These are phyloP conservation scores for Boechera retrofracta DNA, from an alignment of 345 rosid species.

Conservation along the genomic window DNA sequence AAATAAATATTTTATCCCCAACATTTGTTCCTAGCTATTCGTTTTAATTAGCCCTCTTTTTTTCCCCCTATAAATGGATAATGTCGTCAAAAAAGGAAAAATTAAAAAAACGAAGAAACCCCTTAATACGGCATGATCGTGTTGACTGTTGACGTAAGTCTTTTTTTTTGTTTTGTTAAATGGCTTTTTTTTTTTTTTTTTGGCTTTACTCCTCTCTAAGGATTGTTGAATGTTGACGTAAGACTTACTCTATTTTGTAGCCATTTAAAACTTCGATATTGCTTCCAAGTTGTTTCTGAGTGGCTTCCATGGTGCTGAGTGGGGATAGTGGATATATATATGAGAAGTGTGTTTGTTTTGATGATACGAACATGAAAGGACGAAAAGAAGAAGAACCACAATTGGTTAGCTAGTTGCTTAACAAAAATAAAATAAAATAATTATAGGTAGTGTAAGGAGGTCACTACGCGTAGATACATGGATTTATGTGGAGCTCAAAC, in stretches of 20 bases:
- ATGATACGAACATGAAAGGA: not conserved
- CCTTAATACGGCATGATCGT: not conserved
- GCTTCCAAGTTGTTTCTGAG: not conserved
- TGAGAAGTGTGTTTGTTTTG: not conserved
- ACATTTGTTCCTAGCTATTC: too few relatives aligned
- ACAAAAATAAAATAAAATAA: too few relatives aligned
- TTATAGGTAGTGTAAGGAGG: slow-evolving; percentile 1
- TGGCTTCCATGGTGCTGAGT: not conserved
- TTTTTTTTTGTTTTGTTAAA: too few relatives aligned
- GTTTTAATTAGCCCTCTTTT: too few relatives aligned
- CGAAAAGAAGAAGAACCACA: not conserved
- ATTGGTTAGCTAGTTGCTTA: not conserved
- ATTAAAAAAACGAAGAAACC: not conserved
- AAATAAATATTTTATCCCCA: too few relatives aligned
- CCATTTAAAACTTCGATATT: not conserved
- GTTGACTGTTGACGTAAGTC: not conserved
- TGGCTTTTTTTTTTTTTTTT: too few relatives aligned
- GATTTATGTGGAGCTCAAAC: slow-evolving; percentile 30
- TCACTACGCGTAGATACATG: slow-evolving; percentile 18
- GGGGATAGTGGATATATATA: not conserved
- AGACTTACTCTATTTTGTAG: not conserved
- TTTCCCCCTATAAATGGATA: too few relatives aligned
- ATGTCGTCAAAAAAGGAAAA: too few relatives aligned
- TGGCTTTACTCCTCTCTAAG: too few relatives aligned
- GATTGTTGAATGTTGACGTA: not conserved